These are phyloP conservation scores for Sideroxylon spinosum DNA, from an alignment of 179 eudicot species.

Conservation along the genomic window DNA sequence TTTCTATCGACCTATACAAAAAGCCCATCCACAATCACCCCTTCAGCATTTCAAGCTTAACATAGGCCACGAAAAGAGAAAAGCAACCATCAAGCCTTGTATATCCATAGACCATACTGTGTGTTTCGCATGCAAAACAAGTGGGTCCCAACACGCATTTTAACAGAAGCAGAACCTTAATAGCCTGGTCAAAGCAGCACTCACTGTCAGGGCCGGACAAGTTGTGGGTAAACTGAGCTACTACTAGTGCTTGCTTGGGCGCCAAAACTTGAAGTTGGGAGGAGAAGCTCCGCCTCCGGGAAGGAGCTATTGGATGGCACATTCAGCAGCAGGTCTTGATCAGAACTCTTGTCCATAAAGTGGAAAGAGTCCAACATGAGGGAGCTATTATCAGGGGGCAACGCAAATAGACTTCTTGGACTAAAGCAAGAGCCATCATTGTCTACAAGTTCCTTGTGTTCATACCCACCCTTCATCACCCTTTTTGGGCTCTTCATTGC, in stretches of 20 bases:
- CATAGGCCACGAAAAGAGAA: constrained; percentile 12
- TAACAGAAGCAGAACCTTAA: constrained; percentile 13
- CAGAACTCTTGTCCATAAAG: constrained; percentile 52
- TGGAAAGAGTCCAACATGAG: constrained; percentile 53
- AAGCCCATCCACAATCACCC: constrained; percentile 25
- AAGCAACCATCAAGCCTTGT: constrained; percentile 21
- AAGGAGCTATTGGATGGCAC: constrained; percentile 69
- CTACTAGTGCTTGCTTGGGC: constrained; percentile 67
- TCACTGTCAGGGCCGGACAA: constrained; percentile 37
- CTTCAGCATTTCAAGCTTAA: constrained; percentile 34
- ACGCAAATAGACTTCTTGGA: constrained; percentile 50
- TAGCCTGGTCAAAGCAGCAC: constrained; percentile 5
- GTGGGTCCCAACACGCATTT: constrained; percentile 6
- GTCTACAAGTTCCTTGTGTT: constrained; percentile 43
- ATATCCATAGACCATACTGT: constrained; percentile 13
- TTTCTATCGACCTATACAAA: constrained; percentile 30
- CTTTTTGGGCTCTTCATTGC: constrained; percentile 52
- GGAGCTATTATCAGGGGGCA: constrained; percentile 44
- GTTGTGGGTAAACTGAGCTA: constrained; percentile 49
- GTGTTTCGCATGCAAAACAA: constrained; percentile 12
- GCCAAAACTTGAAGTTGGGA: constrained; percentile 50
- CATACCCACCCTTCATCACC: constrained; percentile 37
- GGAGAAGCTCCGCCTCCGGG: constrained; percentile 87
- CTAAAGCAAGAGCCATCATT: constrained; percentile 46
- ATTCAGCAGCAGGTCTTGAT: constrained; percentile 78